A percentile compares a stretch with the other conserved stretches of the same genome.
Evolutionary conservation across 2,329 filamentous ascomycete genomes (phyloP).

Genomic region (Colletotrichum sp.): DNA sequence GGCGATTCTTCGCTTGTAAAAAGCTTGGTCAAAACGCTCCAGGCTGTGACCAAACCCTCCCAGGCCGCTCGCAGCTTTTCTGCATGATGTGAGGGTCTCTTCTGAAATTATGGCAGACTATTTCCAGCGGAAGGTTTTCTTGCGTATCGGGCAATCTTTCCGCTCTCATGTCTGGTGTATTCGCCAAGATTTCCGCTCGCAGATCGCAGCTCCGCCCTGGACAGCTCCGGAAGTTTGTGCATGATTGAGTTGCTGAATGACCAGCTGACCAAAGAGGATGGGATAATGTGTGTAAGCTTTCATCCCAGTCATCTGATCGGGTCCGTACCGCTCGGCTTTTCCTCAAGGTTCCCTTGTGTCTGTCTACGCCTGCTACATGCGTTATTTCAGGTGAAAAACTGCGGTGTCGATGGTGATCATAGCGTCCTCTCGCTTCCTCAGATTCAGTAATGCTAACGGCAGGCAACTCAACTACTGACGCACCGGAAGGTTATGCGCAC

Average conservation of each 20-base stretch:
- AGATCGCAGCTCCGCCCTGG: neutral
- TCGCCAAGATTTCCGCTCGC: neutral
- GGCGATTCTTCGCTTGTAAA: neutral
- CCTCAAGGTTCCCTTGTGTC: neutral
- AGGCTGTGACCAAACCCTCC: neutral
- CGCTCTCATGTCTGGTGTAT: neutral
- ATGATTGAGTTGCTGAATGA: neutral
- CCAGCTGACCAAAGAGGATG: neutral
- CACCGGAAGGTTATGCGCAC: neutral
- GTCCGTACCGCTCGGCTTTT: neutral
- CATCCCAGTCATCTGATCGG: neutral
- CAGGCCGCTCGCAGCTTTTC: neutral
- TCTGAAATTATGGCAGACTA: neutral
- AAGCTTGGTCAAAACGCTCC: neutral
- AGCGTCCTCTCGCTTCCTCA: neutral
- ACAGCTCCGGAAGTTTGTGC: neutral
- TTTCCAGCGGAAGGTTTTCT: neutral
- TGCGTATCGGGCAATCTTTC: neutral
- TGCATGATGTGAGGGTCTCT: neutral
- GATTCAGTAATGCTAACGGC: neutral
- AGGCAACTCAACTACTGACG: neutral
- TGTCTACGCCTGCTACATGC: neutral
- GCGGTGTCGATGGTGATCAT: neutral
- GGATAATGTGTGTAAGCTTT: neutral
- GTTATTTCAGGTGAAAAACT: neutral